Evolutionary conservation across 2,329 filamentous ascomycete genomes (phyloP), one percentile per base, ranked within the genome.

Genomic region (Pseudocercospora fuligena): DNA sequence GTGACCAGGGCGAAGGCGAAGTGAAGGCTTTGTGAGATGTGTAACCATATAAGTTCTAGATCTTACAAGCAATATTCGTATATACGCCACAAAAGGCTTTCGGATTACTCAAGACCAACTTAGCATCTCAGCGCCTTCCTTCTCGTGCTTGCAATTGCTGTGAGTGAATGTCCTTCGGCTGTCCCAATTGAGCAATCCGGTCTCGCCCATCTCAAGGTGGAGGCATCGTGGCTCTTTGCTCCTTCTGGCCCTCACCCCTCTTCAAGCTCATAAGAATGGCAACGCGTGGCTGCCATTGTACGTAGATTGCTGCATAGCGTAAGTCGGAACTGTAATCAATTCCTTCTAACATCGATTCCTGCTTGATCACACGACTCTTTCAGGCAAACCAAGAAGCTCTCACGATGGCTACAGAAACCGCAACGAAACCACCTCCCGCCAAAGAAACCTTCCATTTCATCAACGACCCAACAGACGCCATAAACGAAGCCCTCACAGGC

Each of bases 391-490:
- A 27, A 27, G 27, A 27, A 27, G 27, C 27, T 27, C 27, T 25
- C 64, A 67, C 11, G 11, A 74, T 74, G 73, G 64, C 72, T 9
- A 70, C 70, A 16, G 71, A 73, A 62, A 71, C 71, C n/a, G 63
- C 64, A 27, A 66, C 64, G 16, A 69, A 53, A 56, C 40, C 40
- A 21, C 66, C 67, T n/a, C 66, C 73, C n/a, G 27, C 68, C 16
- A 75, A 75, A 61, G 73, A 79, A 33, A 78, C 77, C 19, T 78
- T 78, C 67, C 77, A 79, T 68, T 78, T 78, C 70, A 77, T 79
- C 71, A 78, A 79, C 66, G 70, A 74, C 54, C 76, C 75, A 25
- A 54, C 69, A 49, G 73, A 78, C 56, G 73, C 77, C 25, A 78
- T 79, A 64, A 75, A 76, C 66, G 78, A 79, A 62, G 77, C 78